Evolutionary conservation across 2,329 filamentous ascomycete genomes (phyloP), one percentile per base, ranked within the genome.

Genomic region (Colletotrichum sp.): DNA sequence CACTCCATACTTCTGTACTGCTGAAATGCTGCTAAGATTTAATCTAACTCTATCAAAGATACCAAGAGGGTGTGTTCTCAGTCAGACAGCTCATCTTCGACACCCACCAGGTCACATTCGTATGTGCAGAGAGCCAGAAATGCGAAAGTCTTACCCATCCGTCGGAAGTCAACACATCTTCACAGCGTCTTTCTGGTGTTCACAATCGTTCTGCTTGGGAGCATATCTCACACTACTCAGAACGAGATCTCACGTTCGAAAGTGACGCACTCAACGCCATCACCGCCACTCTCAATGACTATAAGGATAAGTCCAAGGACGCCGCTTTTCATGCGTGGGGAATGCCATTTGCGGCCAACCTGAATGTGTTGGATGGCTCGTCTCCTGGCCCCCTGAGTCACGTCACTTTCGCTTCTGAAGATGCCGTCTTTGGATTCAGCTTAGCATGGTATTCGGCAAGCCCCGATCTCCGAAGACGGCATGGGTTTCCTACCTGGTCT

Each of bases 21-120:
- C 43, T 8, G 6, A 21, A 52, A 21, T 3, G 6, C 10, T 13
- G 10, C 6, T 3, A 0, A 13, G 8, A 0, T 7, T 7, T 0
- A 6, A 21, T 3, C 10, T 52, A 8, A 48, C 43, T 8, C 6
- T 13, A 7, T 7, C 3, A 28, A 8, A 52, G n/a, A 21, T 52
- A 52, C 3, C n/a, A 52, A 13, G n/a, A 52, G 43, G 43, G 6
- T 8, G 6, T 21, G n/a, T 52, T 52, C 18, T 52, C n/a, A 21
- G n/a, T 52, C n/a, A 52, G 43, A 1, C 9, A 52, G 12, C 43
- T 52, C 12, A 52, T 52, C 0, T 52, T 52, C 43, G 43, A n/a
- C 43, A 13, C 10, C 43, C 43, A 21, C 0, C n/a, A 21, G 43
- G n/a, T 52, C 2, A 52, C 43, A 8, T 52, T 24, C n/a, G n/a